Evolutionary conservation across 1,139 yeast genomes (phyloP), one percentile per base, ranked within the genome.

Genomic region (Groenewaldozyma sp.): DNA sequence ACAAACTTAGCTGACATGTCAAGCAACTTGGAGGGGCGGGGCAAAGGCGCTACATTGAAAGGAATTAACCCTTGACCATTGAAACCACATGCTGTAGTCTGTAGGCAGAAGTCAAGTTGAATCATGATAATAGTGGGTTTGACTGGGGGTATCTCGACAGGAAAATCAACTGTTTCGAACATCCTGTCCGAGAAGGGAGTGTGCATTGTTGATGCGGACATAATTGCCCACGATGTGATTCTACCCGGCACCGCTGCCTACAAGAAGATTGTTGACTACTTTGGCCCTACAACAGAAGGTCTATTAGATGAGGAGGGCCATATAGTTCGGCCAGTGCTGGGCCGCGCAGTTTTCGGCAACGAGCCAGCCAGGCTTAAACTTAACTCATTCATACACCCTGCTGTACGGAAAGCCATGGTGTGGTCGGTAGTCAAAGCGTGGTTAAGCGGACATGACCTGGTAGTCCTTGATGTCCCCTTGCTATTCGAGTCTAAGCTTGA

Each of bases 61-160:
- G n/a, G n/a, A n/a, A n/a, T n/a, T n/a, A n/a, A n/a, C n/a, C n/a
- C n/a, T n/a, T n/a, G n/a, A n/a, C n/a, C n/a, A n/a, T n/a, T n/a
- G n/a, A n/a, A n/a, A n/a, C n/a, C n/a, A n/a, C n/a, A n/a, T n/a
- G n/a, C n/a, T n/a, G n/a, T n/a, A n/a, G n/a, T n/a, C n/a, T n/a
- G n/a, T n/a, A n/a, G n/a, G n/a, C 32, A 16, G n/a, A 10, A n/a
- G 4, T 28, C 18, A 4, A 20, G 19, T n/a, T n/a, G n/a, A 32
- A 38, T n/a, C 18, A 91, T 91, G 98, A 73, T 91, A 39, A 73
- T 91, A 27, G 73, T 93, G 7, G 99, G 99, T 1, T 71, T 91
- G 20, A 91, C 98, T 0, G 99, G 99, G 1, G 96, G 96, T 1
- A 91, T 91, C 39, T 95, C 96, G 7, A 74, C 93, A 3, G 99